A percentile compares a stretch with the other conserved stretches of the same genome.
Evolutionary conservation across 75 land plant genomes (phyloP).

Genomic region (Selaginella moellendorffii): DNA sequence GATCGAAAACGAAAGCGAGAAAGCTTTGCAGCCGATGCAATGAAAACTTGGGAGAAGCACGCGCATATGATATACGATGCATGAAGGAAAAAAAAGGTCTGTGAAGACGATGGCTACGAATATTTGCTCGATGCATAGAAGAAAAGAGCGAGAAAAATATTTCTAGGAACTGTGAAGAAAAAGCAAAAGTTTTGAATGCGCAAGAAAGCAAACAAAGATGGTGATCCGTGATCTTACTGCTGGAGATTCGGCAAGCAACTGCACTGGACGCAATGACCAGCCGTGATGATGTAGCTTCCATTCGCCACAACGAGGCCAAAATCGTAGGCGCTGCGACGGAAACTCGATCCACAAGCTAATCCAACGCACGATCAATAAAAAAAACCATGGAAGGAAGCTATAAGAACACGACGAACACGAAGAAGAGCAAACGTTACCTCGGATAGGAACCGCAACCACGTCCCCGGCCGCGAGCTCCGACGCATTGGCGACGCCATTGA

Average conservation of each 20-base stretch:
- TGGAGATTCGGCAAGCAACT: conserved; percentile 26
- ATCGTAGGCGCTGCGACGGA: conserved; percentile 38
- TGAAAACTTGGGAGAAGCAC: neutral
- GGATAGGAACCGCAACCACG: conserved; percentile 48
- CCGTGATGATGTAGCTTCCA: conserved; percentile 65
- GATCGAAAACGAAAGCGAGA: neutral
- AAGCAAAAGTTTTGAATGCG: too few relatives aligned
- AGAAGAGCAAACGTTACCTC: conserved; percentile 23
- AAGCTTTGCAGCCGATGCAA: neutral
- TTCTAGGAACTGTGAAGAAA: too few relatives aligned
- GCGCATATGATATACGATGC: too few relatives aligned
- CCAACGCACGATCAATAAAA: neutral
- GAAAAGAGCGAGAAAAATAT: too few relatives aligned
- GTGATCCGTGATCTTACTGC: neutral
- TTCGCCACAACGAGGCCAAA: conserved; percentile 45
- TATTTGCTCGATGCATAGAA: too few relatives aligned
- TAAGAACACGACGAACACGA: neutral
- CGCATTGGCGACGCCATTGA: conserved; percentile 49
- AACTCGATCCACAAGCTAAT: conserved; percentile 42
- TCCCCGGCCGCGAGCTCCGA: conserved; percentile 32
- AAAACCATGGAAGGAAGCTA: neutral
- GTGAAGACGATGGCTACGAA: too few relatives aligned
- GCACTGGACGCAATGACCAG: conserved; percentile 66
- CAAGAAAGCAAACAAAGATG: too few relatives aligned
- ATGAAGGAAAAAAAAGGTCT: too few relatives aligned